phyloP scores from a whole-genome alignment of 371 early-diverging fungal species.

The Blakeslea trispora region DNA sequence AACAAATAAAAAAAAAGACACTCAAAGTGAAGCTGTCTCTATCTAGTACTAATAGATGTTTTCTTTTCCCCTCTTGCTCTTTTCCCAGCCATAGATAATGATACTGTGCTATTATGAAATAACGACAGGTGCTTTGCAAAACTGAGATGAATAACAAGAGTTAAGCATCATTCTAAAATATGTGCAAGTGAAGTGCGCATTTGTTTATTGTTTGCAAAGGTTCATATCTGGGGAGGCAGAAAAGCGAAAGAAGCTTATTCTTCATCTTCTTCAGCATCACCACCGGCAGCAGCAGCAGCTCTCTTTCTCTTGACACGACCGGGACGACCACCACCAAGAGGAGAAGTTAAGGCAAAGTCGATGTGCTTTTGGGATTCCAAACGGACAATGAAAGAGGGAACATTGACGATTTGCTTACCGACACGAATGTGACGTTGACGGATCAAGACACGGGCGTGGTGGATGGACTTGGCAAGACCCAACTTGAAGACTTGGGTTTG shows the following conservation, averaged over 20 bases:
- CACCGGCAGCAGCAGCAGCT: constrained; percentile 64
- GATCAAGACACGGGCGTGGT: constrained; percentile 99
- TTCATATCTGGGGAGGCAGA: background rate
- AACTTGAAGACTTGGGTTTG: constrained; percentile 99
- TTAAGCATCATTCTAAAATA: background rate
- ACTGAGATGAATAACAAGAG: background rate
- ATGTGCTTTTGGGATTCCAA: constrained; percentile 97
- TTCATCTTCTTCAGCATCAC: constrained; percentile 69
- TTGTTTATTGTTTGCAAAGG: background rate
- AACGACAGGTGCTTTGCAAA: constrained; percentile 1
- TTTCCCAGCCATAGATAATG: background rate
- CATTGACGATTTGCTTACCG: constrained; percentile 98
- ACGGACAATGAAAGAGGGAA: constrained; percentile 96
- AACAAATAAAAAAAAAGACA: background rate
- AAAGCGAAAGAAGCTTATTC: constrained; percentile 50
- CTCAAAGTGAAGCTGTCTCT: too few relatives aligned
- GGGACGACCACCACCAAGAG: constrained; percentile 98
- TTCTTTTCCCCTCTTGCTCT: too few relatives aligned
- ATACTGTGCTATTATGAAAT: background rate
- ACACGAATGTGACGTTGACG: constrained; percentile 98
- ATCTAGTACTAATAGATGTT: too few relatives aligned
- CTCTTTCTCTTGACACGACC: constrained; percentile 98
- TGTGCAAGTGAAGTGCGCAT: background rate
- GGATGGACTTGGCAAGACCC: constrained; percentile 99
- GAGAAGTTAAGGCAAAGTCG: constrained; percentile 97